Evolutionary conservation across 805 yeast species (phyloP).

Genomic region (Starmerella powellii): DNA sequence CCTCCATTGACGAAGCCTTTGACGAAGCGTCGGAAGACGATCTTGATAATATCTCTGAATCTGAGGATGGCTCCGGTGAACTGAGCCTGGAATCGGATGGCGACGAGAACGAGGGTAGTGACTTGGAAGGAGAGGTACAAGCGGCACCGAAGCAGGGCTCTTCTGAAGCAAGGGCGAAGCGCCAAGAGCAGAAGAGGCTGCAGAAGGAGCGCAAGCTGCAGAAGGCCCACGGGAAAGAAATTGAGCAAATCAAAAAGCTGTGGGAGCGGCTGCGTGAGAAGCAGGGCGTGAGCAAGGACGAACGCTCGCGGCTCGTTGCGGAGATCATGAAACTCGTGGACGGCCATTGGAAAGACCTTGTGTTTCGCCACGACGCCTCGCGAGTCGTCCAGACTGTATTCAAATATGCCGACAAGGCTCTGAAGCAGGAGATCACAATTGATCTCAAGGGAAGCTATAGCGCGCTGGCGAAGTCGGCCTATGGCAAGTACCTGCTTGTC

Average conservation of each 20-base stretch:
- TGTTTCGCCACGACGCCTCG: conserved; percentile 90
- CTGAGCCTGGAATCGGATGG: not conserved
- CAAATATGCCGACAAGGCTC: conserved; percentile 68
- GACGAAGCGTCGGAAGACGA: conserved; percentile 23
- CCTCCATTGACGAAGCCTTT: not conserved
- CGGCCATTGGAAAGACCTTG: conserved; percentile 61
- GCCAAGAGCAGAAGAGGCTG: conserved; percentile 68
- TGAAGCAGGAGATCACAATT: conserved; percentile 56
- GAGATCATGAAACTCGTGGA: conserved; percentile 77
- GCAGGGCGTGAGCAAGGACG: conserved; percentile 54
- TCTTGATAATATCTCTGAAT: not conserved
- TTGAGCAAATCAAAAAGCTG: conserved; percentile 67
- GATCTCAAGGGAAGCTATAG: conserved; percentile 67
- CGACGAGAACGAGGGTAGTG: not conserved
- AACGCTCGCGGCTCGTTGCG: conserved; percentile 60
- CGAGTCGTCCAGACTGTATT: conserved; percentile 90
- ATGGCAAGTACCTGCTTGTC: conserved; percentile 83
- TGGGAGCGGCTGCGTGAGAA: conserved; percentile 91
- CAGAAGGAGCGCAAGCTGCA: conserved; percentile 73
- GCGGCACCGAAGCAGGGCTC: conserved; percentile 18
- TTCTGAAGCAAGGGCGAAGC: conserved; percentile 49
- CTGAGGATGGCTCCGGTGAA: not conserved
- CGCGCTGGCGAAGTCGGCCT: conserved; percentile 77
- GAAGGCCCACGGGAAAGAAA: conserved; percentile 77
- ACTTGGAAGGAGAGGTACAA: not conserved